These are phyloP conservation scores for Hirsutella minnesotensis DNA, from an alignment of 2,329 filamentous ascomycete genomes.

Conservation along the genomic window DNA sequence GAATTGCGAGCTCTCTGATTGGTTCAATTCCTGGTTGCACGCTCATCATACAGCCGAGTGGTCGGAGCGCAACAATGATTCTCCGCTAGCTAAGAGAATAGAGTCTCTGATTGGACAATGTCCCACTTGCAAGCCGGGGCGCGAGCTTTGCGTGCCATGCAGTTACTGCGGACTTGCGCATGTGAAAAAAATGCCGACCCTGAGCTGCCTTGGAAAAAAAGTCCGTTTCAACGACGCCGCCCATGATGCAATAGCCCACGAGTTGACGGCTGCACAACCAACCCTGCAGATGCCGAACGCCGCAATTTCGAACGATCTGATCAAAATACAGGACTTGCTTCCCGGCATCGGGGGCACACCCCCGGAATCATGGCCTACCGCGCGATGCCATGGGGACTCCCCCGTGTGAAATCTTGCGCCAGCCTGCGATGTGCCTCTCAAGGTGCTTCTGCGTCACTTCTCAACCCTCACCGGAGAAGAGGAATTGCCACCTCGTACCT, in stretches of 20 bases:
- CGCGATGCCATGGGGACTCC: slow-evolving; percentile 11
- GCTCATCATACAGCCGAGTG: slow-evolving; percentile 13
- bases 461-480: slow-evolving; percentile 17
- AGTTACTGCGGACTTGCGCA: too few relatives aligned
- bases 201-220: too few relatives aligned
- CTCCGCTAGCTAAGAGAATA: slow-evolving; percentile 5
- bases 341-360: neutral
- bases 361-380: slow-evolving; percentile 15
- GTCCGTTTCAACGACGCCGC: too few relatives aligned
- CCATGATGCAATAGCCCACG: too few relatives aligned
- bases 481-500: slow-evolving; percentile 29
- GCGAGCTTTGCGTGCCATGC: too few relatives aligned
- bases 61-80: slow-evolving; percentile 16
- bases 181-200: too few relatives aligned
- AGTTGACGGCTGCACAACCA: too few relatives aligned
- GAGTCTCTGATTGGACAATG: slow-evolving; percentile 16
- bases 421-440: slow-evolving; percentile 12
- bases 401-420: slow-evolving; percentile 10
- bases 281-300: too few relatives aligned
- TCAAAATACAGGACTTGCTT: too few relatives aligned
- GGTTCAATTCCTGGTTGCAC: slow-evolving; percentile 18
- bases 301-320: too few relatives aligned
- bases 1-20: slow-evolving; percentile 34
- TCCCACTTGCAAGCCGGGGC: too few relatives aligned
- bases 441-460: slow-evolving; percentile 8